Conservation (phyloP, 257 asterid species). For the Solanum phureja region DNA sequence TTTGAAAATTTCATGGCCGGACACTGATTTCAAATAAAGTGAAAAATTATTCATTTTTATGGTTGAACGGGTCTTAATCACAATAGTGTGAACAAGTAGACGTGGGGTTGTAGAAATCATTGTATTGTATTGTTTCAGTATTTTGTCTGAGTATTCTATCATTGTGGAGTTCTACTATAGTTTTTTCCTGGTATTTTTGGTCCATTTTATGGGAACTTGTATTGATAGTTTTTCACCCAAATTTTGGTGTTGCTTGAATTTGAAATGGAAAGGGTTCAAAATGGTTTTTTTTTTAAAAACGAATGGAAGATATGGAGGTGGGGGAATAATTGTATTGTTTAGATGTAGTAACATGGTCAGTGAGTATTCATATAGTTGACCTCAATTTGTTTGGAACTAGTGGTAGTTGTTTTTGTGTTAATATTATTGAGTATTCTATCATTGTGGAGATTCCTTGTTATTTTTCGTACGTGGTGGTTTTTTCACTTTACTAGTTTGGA, state of each 20-base stretch:
- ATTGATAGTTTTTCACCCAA: neutral
- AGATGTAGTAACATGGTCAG: too few relatives aligned
- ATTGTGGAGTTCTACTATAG: neutral
- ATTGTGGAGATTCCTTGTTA: neutral
- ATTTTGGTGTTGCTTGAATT: neutral
- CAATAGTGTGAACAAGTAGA: neutral
- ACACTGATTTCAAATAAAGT: too few relatives aligned
- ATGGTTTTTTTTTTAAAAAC: too few relatives aligned
- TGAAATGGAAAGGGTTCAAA: neutral
- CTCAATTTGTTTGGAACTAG: too few relatives aligned
- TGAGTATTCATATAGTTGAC: too few relatives aligned
- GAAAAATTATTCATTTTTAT: too few relatives aligned
- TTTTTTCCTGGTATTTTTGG: neutral
- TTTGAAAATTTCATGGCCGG: too few relatives aligned
- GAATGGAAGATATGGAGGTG: too few relatives aligned
- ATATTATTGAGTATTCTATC: neutral
- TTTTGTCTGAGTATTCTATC: neutral
- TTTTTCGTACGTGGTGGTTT: neutral
- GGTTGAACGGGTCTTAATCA: neutral
- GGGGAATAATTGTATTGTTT: too few relatives aligned
- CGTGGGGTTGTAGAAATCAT: neutral
- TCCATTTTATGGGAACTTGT: neutral
- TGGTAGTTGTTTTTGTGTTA: too few relatives aligned
- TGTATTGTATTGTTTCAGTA: neutral
- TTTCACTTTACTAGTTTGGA: neutral